Percentiles rank a stretch among this genome's conserved stretches.
These are phyloP conservation scores for Shiraia bambusicola DNA, from an alignment of 2,329 filamentous ascomycete species.

Conservation along the genomic window DNA sequence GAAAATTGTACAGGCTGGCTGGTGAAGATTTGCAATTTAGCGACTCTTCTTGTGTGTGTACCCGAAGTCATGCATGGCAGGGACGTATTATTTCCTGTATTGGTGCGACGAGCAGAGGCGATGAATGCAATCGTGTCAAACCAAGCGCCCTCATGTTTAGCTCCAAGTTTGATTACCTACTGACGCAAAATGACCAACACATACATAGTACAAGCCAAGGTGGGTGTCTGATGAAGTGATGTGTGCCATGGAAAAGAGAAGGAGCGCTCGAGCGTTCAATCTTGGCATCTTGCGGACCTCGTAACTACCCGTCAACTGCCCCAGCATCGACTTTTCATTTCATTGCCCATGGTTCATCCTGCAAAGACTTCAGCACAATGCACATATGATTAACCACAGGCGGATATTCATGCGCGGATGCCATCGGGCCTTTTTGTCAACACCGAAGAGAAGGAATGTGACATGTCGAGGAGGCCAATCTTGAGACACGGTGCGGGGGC, in stretches of 20 bases:
- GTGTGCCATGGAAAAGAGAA: slow-evolving; percentile 1
- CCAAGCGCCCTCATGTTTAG: slow-evolving; percentile 1
- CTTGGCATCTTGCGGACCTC: background rate
- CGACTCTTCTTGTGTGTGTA: slow-evolving; percentile 15
- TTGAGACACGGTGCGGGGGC: slow-evolving; percentile 21
- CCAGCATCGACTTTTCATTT: background rate
- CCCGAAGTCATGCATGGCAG: slow-evolving; percentile 1
- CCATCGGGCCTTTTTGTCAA: slow-evolving; percentile 5
- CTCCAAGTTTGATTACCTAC: background rate
- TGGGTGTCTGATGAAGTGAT: background rate
- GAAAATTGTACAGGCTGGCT: slow-evolving; percentile 17
- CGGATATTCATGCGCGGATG: slow-evolving; percentile 4
- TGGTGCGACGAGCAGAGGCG: slow-evolving; percentile 10
- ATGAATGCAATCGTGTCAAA: slow-evolving; percentile 17
- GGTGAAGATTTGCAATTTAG: slow-evolving; percentile 14
- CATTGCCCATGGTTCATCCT: background rate
- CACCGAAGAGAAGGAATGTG: slow-evolving; percentile 9
- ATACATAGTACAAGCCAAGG: background rate
- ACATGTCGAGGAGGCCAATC: slow-evolving; percentile 9
- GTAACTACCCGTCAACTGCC: background rate
- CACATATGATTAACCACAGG: too few species aligned
- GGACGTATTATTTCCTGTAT: background rate
- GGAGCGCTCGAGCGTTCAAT: slow-evolving; percentile 2
- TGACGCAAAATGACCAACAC: too few species aligned
- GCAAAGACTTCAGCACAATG: background rate